Percentiles rank a stretch among this genome's conserved stretches.
Conservation (phyloP, 176 grass and related monocot genomes). For the Juncus inflexus region DNA sequence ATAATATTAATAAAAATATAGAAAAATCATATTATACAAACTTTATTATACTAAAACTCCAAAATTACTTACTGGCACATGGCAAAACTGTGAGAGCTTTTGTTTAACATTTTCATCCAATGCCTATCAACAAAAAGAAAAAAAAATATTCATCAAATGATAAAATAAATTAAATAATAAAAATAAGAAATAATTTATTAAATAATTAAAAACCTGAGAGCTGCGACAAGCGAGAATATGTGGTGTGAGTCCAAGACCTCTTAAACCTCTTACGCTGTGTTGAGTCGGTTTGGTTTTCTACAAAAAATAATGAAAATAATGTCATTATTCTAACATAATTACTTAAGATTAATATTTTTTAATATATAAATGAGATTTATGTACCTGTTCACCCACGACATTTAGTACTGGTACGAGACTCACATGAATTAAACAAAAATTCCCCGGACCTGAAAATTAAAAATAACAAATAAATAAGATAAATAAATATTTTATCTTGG, state of each 20-base stretch:
- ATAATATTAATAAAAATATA: conserved; percentile 3
- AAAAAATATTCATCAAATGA: background rate
- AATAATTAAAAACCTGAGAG: conserved; percentile 42
- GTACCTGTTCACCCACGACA: conserved; percentile 96
- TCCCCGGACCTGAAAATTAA: conserved; percentile 54
- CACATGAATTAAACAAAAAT: conserved; percentile 95
- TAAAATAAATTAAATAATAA: background rate
- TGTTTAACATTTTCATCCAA: conserved; percentile 68
- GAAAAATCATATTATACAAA: conserved; percentile 10
- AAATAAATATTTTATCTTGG: conserved; percentile 14
- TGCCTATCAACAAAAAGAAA: conserved; percentile 42
- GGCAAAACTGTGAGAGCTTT: conserved; percentile 94
- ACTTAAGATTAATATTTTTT: conserved; percentile 1
- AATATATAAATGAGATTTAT: conserved; percentile 19
- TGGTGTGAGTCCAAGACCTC: conserved; percentile 88
- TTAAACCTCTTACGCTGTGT: conserved; percentile 77
- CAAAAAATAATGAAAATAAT: conserved; percentile 18
- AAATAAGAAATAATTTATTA: conserved; percentile 12
- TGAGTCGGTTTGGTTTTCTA: conserved; percentile 99
- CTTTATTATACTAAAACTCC: background rate
- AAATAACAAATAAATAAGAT: conserved; percentile 16
- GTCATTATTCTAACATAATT: conserved; percentile 21
- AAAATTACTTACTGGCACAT: conserved; percentile 66
- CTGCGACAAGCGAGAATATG: conserved; percentile 89
- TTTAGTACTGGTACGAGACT: conserved; percentile 96